Conservation (phyloP, 257 asterid genomes). For the Primulina eburnea region DNA sequence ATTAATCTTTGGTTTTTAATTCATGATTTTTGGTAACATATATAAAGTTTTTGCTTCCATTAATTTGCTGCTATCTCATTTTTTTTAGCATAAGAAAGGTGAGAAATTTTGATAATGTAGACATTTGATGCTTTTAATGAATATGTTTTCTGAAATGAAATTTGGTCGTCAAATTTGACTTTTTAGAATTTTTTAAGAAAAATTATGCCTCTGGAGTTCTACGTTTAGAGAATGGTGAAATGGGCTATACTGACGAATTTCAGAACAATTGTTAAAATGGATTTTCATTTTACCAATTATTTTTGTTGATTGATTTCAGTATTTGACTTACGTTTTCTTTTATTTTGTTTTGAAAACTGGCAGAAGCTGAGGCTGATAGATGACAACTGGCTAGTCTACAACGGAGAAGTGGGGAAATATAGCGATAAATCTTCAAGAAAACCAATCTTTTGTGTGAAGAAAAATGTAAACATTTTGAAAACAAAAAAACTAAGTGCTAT, state of each 20-base stretch:
- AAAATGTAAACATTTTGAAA: conserved; percentile 30
- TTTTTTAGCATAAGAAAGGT: not conserved
- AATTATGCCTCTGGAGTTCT: too few species aligned
- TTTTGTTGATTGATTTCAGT: too few species aligned
- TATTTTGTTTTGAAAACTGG: conserved; percentile 2
- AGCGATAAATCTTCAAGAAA: conserved; percentile 26
- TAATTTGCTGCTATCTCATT: not conserved
- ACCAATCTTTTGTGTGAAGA: conserved; percentile 50
- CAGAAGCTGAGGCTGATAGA: conserved; percentile 58
- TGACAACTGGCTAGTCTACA: conserved; percentile 56
- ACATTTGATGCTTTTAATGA: not conserved
- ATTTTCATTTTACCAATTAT: too few species aligned
- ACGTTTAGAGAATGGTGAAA: too few species aligned
- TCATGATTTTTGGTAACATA: too few species aligned
- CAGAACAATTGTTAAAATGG: too few species aligned
- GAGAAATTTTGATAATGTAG: not conserved
- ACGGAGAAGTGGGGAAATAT: conserved; percentile 53
- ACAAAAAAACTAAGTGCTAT: conserved; percentile 35
- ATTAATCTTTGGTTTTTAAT: too few species aligned
- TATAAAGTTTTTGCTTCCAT: not conserved
- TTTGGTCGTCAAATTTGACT: too few species aligned
- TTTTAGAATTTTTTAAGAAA: too few species aligned
- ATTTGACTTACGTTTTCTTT: not conserved
- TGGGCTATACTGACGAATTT: too few species aligned
- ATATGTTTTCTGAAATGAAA: too few species aligned